Conservation (phyloP, 371 early-diverging fungal genomes). For the Zancudomyces culisetae region DNA sequence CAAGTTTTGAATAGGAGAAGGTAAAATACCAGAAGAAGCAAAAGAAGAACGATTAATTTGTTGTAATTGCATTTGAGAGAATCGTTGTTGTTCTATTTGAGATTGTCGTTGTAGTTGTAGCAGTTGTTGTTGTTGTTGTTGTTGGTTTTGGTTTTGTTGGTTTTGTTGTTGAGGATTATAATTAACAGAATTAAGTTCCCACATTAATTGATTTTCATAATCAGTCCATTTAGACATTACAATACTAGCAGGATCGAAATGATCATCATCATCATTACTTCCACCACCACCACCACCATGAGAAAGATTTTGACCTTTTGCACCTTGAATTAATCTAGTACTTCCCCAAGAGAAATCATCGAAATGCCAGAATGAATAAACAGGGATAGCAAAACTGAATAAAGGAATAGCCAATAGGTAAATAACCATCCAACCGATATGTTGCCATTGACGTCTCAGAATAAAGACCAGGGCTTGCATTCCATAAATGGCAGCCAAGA, state of each 20-base stretch:
- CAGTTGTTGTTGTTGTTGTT: neutral
- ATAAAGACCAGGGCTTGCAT: slow-evolving; percentile 82
- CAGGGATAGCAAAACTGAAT: slow-evolving; percentile 89
- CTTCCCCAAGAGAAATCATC: slow-evolving; percentile 98
- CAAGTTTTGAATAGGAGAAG: no score
- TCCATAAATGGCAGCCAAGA: slow-evolving; percentile 61
- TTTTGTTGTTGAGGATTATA: neutral
- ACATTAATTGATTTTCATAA: slow-evolving; percentile 46
- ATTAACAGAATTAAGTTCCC: neutral
- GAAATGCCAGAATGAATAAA: slow-evolving; percentile 97
- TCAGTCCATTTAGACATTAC: slow-evolving; percentile 75
- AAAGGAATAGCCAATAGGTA: slow-evolving; percentile 85
- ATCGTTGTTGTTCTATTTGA: neutral
- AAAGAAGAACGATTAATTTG: no score
- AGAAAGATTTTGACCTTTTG: slow-evolving; percentile 38
- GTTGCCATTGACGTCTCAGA: slow-evolving; percentile 63
- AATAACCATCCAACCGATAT: slow-evolving; percentile 89
- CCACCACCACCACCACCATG: slow-evolving; percentile 28
- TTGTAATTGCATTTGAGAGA: neutral
- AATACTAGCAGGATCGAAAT: slow-evolving; percentile 68
- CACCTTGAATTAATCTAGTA: slow-evolving; percentile 74
- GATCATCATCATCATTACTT: slow-evolving; percentile 37
- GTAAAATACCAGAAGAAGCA: no score
- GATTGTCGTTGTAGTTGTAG: neutral
- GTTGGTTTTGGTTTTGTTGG: neutral